Evolutionary conservation across 176 grass and related monocot genomes (phyloP).

Genomic region (Microstegium vimineum): DNA sequence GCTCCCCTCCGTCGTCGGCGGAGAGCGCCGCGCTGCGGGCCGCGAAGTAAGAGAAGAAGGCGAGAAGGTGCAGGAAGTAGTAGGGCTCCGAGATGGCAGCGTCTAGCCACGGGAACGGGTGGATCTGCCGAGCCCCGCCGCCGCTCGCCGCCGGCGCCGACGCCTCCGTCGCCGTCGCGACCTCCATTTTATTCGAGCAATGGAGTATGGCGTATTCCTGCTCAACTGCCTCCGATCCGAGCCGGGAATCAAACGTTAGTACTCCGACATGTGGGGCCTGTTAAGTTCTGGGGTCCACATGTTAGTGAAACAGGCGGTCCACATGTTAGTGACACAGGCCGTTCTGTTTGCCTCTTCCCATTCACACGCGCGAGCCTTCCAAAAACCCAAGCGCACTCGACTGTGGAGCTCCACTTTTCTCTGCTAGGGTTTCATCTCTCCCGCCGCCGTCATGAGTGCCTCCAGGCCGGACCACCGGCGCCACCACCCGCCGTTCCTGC

Average conservation of each 20-base stretch:
- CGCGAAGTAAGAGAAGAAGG: conserved; percentile 91
- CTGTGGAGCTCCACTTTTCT: neutral
- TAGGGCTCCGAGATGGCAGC: conserved; percentile 67
- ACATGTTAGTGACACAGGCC: no score
- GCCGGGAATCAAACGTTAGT: neutral
- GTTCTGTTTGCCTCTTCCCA: neutral
- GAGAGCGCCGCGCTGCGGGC: conserved; percentile 50
- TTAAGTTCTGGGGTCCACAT: neutral
- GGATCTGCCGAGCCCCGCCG: conserved; percentile 23
- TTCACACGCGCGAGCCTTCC: neutral
- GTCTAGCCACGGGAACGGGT: conserved; percentile 79
- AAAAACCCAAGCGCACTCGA: conserved; percentile 13
- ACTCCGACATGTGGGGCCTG: neutral
- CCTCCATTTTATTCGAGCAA: conserved; percentile 28
- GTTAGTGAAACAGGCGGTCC: neutral
- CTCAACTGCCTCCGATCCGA: neutral
- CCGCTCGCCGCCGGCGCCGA: conserved; percentile 37
- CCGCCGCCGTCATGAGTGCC: conserved; percentile 43
- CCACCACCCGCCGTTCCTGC: conserved; percentile 61
- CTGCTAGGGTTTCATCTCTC: conserved; percentile 38
- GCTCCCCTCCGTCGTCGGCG: conserved; percentile 34
- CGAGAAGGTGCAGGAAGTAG: conserved; percentile 84
- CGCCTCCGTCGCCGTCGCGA: conserved; percentile 50
- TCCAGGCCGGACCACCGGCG: conserved; percentile 48
- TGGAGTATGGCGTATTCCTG: neutral